These are phyloP conservation scores for Aspergillus sp. DNA, from an alignment of 2,329 filamentous ascomycete genomes.

Conservation along the genomic window DNA sequence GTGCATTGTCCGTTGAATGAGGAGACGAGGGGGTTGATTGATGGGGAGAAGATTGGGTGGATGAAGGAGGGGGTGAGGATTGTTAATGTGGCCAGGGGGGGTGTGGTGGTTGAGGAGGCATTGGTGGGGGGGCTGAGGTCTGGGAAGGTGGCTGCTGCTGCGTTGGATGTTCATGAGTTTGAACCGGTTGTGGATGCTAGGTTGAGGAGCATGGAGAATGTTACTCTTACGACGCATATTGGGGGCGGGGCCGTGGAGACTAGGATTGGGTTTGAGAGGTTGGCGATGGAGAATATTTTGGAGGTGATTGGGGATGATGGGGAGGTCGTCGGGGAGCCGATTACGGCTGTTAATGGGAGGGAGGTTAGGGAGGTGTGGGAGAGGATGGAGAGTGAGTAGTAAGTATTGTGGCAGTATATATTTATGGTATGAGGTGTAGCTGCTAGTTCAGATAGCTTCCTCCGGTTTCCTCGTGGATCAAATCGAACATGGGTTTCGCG, in stretches of 20 bases:
- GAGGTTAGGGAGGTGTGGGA: background rate
- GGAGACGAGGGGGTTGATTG: background rate
- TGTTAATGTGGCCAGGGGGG: slow-evolving; percentile 57
- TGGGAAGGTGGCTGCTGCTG: slow-evolving; percentile 50
- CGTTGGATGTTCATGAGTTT: slow-evolving; percentile 56
- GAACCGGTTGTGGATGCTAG: slow-evolving; percentile 54
- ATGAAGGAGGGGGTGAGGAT: slow-evolving; percentile 43
- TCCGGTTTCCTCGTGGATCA: slow-evolving; percentile 63
- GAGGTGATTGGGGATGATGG: slow-evolving; percentile 1
- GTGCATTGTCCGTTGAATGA: background rate
- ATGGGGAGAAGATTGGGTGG: background rate
- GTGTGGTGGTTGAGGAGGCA: slow-evolving; percentile 55
- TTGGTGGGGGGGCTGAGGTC: slow-evolving; percentile 50
- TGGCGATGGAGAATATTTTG: slow-evolving; percentile 48
- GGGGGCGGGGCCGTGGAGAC: slow-evolving; percentile 51
- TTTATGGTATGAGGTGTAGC: too few species aligned
- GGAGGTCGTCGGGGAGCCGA: background rate
- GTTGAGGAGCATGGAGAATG: slow-evolving; percentile 45
- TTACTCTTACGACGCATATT: slow-evolving; percentile 50
- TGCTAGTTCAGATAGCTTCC: slow-evolving; percentile 53
- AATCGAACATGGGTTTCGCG: slow-evolving; percentile 70
- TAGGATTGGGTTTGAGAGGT: slow-evolving; percentile 49
- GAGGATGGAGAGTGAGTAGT: background rate
- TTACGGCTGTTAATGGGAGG: slow-evolving; percentile 2
- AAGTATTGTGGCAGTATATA: background rate